phyloP scores from a whole-genome alignment of 768 basidiomycete genomes.

The Suillus decipiens region DNA sequence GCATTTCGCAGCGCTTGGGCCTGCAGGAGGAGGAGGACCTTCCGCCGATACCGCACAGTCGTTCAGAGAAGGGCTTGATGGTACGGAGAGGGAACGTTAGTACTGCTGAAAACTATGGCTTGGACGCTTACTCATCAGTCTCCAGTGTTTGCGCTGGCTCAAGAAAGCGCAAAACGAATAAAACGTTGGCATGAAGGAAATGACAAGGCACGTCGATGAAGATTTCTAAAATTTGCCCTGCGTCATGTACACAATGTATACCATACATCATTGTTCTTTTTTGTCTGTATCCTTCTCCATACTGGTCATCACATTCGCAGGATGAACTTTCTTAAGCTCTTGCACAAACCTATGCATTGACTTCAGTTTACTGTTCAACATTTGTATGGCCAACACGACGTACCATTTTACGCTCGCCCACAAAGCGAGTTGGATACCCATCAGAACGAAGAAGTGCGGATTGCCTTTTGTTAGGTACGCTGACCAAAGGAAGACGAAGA shows the following conservation, averaged over 20 bases:
- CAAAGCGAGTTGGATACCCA: conserved; percentile 62
- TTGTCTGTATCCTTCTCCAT: conserved; percentile 19
- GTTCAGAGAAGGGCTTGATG: conserved; percentile 90
- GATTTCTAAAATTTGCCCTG: background rate
- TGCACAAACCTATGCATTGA: conserved; percentile 57
- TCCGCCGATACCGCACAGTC: conserved; percentile 63
- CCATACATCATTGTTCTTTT: conserved; percentile 25
- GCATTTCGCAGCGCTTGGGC: conserved; percentile 76
- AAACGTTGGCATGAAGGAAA: conserved; percentile 86
- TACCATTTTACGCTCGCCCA: conserved; percentile 87
- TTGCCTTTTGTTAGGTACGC: conserved; percentile 64
- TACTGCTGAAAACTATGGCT: conserved; percentile 16
- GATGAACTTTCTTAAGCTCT: conserved; percentile 51
- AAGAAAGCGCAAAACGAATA: conserved; percentile 75
- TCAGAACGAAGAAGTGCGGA: conserved; percentile 65
- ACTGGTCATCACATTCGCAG: conserved; percentile 10
- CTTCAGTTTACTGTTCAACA: conserved; percentile 8
- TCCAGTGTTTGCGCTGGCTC: conserved; percentile 82
- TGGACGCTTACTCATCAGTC: conserved; percentile 13
- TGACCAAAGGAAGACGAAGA: conserved; percentile 60
- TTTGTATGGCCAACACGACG: conserved; percentile 20
- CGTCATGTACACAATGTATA: conserved; percentile 11
- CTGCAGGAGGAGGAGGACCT: conserved; percentile 52
- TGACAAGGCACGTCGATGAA: conserved; percentile 53
- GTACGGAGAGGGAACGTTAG: conserved; percentile 90